Conservation (phyloP, 306 rosid genomes). For the Neltuma alba region DNA sequence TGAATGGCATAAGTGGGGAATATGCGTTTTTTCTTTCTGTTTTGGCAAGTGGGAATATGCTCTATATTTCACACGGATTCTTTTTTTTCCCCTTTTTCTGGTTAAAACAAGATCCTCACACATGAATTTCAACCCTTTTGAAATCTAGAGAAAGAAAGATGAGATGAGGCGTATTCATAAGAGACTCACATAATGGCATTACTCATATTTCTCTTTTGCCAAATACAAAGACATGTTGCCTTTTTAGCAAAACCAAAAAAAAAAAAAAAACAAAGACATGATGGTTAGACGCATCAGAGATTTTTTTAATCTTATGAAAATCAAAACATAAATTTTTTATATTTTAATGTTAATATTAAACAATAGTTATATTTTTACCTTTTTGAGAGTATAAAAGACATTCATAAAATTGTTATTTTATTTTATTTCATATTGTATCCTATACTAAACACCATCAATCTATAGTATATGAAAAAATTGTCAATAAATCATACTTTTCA, state of each 20-base stretch:
- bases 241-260: too few species aligned
- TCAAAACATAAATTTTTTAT: background rate
- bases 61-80: background rate
- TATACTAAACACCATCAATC: too few species aligned
- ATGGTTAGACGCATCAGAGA: background rate
- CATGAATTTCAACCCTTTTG: background rate
- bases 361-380: background rate
- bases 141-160: background rate
- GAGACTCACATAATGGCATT: background rate
- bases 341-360: background rate
- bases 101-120: background rate
- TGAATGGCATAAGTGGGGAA: background rate
- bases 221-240: background rate
- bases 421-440: background rate
- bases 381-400: background rate
- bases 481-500: background rate
- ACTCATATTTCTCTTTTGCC: background rate
- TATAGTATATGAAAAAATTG: too few species aligned
- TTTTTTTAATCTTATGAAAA: too few species aligned
- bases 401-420: too few species aligned
- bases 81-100: background rate
- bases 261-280: background rate
- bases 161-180: background rate
- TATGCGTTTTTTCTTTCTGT: background rate
- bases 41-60: background rate